Evolutionary conservation across 108 stramenopile species (phyloP), one percentile per base, ranked within the genome.

Genomic region (Cyclotella cryptica): DNA sequence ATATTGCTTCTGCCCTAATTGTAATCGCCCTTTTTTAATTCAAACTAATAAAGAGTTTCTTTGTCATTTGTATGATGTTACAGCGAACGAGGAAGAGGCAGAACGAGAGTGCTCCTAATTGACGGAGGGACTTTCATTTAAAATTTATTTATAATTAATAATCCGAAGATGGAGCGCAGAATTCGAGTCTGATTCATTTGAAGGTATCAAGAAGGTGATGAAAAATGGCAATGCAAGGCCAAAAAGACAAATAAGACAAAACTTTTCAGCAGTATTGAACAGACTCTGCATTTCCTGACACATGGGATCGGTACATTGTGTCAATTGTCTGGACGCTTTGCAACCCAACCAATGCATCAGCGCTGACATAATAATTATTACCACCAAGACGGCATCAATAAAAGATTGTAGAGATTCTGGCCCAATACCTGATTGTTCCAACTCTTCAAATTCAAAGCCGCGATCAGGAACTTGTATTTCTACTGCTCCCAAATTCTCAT

Each of bases 381-480:
- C 74, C 52, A 26, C 86, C 87, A 52, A 78, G 64, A 65, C 91
- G 8, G 80, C 81, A 47, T 88, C 75, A 2, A 92, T 66, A 59
- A 89, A 92, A 44, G 72, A 67, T 57, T 85, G 81, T 43, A 90
- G 12, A 5, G 88, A 89, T 65, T 87, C 88, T 12, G 91, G 88
- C 2, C 91, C 91, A 65, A 53, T 62, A 12, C 87, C 86, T 40
- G 78, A 75, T 40, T 84, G 84, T 51, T 86, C 87, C 44, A 78
- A 75, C 41, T 86, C 84, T 68, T 89, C 91, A 79, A 92, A 92
- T 15, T 81, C 66, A 84, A 91, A 91, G 21, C 70, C 80, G 47
- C 79, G 47, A 18, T 84, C 80, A 35, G 79, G 71, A 68, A 70
- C 62, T 19, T 88, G 69, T 12, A 81, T 42, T 40, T 81, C 75